phyloP scores from a whole-genome alignment of 2,329 filamentous ascomycete genomes.

The Venturia carpophila region DNA sequence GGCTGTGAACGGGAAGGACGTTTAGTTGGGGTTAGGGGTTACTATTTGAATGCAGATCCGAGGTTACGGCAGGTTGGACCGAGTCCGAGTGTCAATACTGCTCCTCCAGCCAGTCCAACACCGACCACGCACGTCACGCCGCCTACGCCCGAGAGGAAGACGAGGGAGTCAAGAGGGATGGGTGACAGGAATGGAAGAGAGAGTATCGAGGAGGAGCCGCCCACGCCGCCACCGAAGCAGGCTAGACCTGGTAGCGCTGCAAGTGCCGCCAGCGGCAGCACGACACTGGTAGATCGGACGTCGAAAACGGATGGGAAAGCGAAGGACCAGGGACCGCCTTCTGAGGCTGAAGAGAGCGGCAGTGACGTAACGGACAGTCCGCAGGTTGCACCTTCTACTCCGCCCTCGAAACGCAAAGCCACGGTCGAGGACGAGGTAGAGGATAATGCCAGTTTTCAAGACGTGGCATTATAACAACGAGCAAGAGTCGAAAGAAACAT shows the following conservation, averaged over 20 bases:
- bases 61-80: conserved; percentile 49
- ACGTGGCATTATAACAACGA: conserved; percentile 16
- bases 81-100: conserved; percentile 21
- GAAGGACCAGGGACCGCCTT: background rate
- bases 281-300: conserved; percentile 14
- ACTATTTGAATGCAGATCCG: conserved; percentile 84
- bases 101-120: conserved; percentile 22
- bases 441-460: conserved; percentile 15
- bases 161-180: conserved; percentile 15
- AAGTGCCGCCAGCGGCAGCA: conserved; percentile 13
- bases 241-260: background rate
- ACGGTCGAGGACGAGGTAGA: conserved; percentile 18
- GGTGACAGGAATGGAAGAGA: conserved; percentile 13
- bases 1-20: conserved; percentile 90
- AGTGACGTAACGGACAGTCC: conserved; percentile 1
- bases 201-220: conserved; percentile 19
- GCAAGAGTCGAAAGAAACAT: background rate
- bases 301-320: conserved; percentile 4
- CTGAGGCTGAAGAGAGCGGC: conserved; percentile 8
- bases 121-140: conserved; percentile 44
- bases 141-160: conserved; percentile 40
- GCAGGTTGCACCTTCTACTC: background rate
- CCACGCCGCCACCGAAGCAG: conserved; percentile 26
- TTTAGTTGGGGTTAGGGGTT: conserved; percentile 89
- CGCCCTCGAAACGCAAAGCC: conserved; percentile 4